These are phyloP conservation scores for Colletotrichum trifolii DNA, from an alignment of 2,329 filamentous ascomycete genomes.

Conservation along the genomic window DNA sequence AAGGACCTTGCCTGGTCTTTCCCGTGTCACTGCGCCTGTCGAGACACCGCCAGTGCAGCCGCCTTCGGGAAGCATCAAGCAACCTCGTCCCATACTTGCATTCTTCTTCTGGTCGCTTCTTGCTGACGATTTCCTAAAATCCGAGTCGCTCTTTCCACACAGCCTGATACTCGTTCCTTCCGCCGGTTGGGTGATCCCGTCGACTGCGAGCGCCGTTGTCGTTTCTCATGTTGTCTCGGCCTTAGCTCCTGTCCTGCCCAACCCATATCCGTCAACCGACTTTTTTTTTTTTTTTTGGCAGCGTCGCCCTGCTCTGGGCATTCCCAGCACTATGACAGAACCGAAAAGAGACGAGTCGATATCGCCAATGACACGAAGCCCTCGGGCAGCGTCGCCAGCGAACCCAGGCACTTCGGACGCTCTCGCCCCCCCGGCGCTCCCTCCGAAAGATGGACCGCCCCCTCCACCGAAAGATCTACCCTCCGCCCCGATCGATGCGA, in stretches of 20 bases:
- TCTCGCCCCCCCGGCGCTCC: slow-evolving; percentile 26
- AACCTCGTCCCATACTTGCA: slow-evolving; percentile 4
- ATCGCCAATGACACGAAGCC: slow-evolving; percentile 40
- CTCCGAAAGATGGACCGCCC: slow-evolving; percentile 32
- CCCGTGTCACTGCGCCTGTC: neutral
- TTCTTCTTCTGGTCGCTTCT: no score
- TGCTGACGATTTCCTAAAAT: slow-evolving; percentile 1
- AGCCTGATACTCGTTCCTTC: neutral
- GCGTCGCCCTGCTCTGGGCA: neutral
- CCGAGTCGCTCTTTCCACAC: neutral
- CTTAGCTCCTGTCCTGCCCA: slow-evolving; percentile 9
- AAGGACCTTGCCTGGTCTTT: slow-evolving; percentile 15
- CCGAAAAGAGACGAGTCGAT: slow-evolving; percentile 40
- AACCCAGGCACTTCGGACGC: slow-evolving; percentile 20
- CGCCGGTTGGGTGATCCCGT: neutral
- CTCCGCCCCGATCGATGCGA: slow-evolving; percentile 38
- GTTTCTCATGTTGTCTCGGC: slow-evolving; percentile 15
- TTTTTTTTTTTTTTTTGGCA: neutral
- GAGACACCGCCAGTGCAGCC: slow-evolving; percentile 6
- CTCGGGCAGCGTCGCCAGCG: slow-evolving; percentile 24
- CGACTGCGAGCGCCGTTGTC: slow-evolving; percentile 17
- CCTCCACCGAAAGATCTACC: slow-evolving; percentile 29
- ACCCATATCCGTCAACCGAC: neutral
- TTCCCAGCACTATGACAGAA: slow-evolving; percentile 30
- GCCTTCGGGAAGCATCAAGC: slow-evolving; percentile 8